phyloP scores from a whole-genome alignment of 495 filamentous ascomycete species.

The Parathielavia appendiculata region DNA sequence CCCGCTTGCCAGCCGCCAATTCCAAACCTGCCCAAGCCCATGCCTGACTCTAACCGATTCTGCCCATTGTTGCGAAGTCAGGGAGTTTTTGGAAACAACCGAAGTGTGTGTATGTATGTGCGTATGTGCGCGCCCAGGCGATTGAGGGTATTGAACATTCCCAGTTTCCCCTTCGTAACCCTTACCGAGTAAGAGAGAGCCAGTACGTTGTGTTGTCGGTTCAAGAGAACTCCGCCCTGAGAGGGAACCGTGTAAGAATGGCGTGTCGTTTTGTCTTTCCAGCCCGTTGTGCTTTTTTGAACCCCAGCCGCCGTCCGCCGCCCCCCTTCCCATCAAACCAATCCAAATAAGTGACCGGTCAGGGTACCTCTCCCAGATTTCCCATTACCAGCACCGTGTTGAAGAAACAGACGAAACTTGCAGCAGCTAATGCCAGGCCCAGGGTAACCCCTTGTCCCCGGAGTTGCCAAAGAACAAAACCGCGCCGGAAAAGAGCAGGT shows the following conservation, averaged over 20 bases:
- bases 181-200: conserved; percentile 25
- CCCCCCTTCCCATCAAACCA: conserved; percentile 9
- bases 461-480: conserved; percentile 22
- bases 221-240: conserved; percentile 34
- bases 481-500: conserved; percentile 25
- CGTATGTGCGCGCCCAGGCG: conserved; percentile 3
- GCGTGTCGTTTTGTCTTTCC: conserved; percentile 42
- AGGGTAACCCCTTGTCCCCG: conserved; percentile 35
- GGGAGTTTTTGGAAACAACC: conserved; percentile 18
- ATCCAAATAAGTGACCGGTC: conserved; percentile 26
- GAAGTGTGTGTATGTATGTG: neutral
- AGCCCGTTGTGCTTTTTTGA: conserved; percentile 36
- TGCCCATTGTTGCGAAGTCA: conserved; percentile 12
- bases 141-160: conserved; percentile 11
- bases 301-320: conserved; percentile 22
- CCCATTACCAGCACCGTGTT: conserved; percentile 27
- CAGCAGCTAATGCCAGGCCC: conserved; percentile 38
- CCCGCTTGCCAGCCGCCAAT: conserved; percentile 30
- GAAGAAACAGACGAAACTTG: conserved; percentile 35
- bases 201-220: conserved; percentile 36
- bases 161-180: conserved; percentile 1
- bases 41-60: conserved; percentile 14
- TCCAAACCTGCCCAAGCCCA: conserved; percentile 21
- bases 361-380: conserved; percentile 28
- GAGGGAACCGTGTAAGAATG: conserved; percentile 30